Conservation (phyloP, 371 early-diverging fungal genomes). For the Rhizopus microsporus region DNA sequence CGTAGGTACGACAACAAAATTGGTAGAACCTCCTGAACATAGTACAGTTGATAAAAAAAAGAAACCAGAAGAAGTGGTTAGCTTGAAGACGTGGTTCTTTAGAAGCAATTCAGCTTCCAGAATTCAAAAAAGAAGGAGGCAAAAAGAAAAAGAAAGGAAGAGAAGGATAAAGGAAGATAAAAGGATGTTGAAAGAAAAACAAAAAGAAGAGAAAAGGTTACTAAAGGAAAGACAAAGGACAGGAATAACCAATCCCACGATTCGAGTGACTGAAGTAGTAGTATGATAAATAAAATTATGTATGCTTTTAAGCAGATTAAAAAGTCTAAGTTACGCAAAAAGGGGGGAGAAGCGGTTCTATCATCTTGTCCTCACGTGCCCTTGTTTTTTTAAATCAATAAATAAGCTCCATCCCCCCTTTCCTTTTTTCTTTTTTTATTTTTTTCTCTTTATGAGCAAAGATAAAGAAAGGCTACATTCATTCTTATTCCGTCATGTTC, state of each 20-base stretch:
- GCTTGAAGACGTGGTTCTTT: constrained; percentile 1
- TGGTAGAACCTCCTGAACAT: not conserved
- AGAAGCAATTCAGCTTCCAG: not conserved
- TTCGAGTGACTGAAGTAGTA: no score
- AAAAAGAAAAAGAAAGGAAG: constrained; percentile 1
- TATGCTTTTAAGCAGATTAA: no score
- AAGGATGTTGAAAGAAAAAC: not conserved
- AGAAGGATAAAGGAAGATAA: not conserved
- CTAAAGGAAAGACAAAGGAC: not conserved
- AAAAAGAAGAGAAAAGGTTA: not conserved
- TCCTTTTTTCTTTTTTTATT: not conserved
- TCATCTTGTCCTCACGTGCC: constrained; percentile 27
- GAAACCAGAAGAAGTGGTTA: not conserved
- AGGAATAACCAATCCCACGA: constrained; percentile 8
- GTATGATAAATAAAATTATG: no score
- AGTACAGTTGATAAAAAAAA: not conserved
- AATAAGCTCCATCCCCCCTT: not conserved
- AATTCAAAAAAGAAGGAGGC: not conserved
- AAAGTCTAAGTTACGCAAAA: no score
- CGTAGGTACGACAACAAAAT: not conserved
- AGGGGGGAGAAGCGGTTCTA: not conserved
- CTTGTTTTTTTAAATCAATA: constrained; percentile 43
- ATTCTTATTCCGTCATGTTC: constrained; percentile 42
- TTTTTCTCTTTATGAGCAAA: not conserved
- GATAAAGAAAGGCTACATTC: constrained; percentile 17